Evolutionary conservation across 2,329 filamentous ascomycete species (phyloP).

Genomic region (Trichophyton verrucosum): DNA sequence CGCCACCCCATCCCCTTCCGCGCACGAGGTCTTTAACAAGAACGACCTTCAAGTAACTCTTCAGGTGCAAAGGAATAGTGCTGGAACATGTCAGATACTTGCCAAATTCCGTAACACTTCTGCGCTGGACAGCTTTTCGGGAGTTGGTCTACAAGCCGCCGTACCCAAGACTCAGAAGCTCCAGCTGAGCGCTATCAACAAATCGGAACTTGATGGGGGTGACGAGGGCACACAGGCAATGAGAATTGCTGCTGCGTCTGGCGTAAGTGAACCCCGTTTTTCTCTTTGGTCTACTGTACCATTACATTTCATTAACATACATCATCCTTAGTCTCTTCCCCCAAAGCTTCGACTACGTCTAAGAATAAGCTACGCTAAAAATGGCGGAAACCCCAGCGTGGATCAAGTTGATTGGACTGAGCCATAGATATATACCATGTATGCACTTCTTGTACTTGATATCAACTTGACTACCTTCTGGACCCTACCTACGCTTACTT

Average conservation of each 20-base stretch:
- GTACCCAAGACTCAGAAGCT: slow-evolving; percentile 94
- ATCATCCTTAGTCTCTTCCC: slow-evolving; percentile 49
- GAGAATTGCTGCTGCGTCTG: slow-evolving; percentile 72
- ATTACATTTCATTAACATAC: not conserved
- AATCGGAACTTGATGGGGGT: slow-evolving; percentile 59
- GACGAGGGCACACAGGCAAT: slow-evolving; percentile 82
- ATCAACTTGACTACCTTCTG: not conserved
- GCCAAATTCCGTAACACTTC: slow-evolving; percentile 74
- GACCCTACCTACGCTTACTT: not conserved
- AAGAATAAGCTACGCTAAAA: slow-evolving; percentile 67
- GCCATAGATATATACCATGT: slow-evolving; percentile 30
- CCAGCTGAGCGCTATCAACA: slow-evolving; percentile 81
- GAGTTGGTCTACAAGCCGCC: slow-evolving; percentile 79
- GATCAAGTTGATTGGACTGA: slow-evolving; percentile 98
- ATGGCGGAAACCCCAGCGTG: slow-evolving; percentile 56
- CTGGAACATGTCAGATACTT: slow-evolving; percentile 62
- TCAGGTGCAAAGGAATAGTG: slow-evolving; percentile 62
- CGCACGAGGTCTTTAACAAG: slow-evolving; percentile 68
- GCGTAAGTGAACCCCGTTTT: slow-evolving; percentile 52
- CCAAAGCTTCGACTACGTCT: slow-evolving; percentile 64
- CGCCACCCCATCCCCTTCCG: slow-evolving; percentile 36
- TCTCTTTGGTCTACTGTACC: not conserved
- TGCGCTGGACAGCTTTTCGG: slow-evolving; percentile 51
- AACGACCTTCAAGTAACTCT: slow-evolving; percentile 74
- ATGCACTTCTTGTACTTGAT: not conserved